Conservation (phyloP, 2,329 filamentous ascomycete species). For the Cordyceps militaris region DNA sequence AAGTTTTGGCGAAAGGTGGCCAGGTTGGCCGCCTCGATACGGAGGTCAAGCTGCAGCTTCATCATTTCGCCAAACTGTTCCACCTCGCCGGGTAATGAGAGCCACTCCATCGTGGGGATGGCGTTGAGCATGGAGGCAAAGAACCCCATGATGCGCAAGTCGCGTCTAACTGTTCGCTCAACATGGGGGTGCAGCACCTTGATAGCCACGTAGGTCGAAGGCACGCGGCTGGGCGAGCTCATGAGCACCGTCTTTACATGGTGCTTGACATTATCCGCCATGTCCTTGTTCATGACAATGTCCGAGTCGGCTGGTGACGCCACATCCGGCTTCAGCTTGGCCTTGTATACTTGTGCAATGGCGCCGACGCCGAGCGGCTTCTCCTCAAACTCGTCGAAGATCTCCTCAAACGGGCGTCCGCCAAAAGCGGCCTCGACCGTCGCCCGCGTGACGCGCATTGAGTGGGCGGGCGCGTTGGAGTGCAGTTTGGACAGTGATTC, state of each 20-base stretch:
- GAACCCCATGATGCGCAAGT: constrained; percentile 88
- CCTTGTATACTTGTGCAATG: constrained; percentile 96
- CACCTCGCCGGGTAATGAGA: constrained; percentile 92
- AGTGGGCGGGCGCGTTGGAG: constrained; percentile 89
- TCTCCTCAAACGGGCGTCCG: constrained; percentile 73
- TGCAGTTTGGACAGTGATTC: constrained; percentile 89
- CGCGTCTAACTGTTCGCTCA: constrained; percentile 81
- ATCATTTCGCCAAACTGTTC: constrained; percentile 97
- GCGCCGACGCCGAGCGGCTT: constrained; percentile 86
- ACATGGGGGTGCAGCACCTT: constrained; percentile 93
- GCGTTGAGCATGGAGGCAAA: constrained; percentile 79
- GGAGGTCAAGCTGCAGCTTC: constrained; percentile 89
- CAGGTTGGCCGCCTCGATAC: constrained; percentile 89
- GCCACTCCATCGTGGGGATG: constrained; percentile 93
- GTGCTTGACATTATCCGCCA: constrained; percentile 64
- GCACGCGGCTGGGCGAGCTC: constrained; percentile 74
- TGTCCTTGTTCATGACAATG: constrained; percentile 32
- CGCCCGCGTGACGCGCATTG: constrained; percentile 67
- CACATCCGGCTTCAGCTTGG: constrained; percentile 76
- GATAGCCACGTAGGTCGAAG: constrained; percentile 87
- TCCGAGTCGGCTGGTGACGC: constrained; percentile 56
- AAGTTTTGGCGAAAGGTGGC: constrained; percentile 86
- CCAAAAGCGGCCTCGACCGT: constrained; percentile 79
- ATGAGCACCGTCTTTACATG: constrained; percentile 85
- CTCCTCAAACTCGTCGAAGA: constrained; percentile 94